These are phyloP conservation scores for Evernia prunastri DNA, from an alignment of 495 filamentous ascomycete species.

Conservation along the genomic window DNA sequence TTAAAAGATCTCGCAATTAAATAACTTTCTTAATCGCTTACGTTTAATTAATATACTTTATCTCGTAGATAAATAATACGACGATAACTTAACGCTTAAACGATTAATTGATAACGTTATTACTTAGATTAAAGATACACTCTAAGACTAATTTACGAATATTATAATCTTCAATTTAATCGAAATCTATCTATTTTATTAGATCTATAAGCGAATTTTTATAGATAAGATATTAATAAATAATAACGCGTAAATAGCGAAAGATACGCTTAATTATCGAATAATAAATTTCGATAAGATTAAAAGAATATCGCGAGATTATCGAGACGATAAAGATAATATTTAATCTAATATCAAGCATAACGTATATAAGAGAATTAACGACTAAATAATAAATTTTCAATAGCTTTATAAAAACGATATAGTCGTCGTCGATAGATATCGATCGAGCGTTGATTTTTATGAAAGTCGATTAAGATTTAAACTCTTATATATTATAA, in stretches of 20 bases:
- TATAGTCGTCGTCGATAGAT: neutral
- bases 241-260: neutral
- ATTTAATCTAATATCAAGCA: no score
- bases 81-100: no score
- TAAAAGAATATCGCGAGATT: no score
- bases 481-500: constrained; percentile 3
- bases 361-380: neutral
- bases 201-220: neutral
- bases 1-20: neutral
- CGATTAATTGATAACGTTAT: no score
- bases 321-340: no score
- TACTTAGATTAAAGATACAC: no score
- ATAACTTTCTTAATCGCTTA: no score
- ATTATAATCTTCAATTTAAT: neutral
- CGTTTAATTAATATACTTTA: no score
- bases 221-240: constrained; percentile 1
- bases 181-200: constrained; percentile 7
- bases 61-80: no score
- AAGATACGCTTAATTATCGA: neutral
- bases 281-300: no score
- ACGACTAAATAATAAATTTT: neutral
- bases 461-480: constrained; percentile 6
- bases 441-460: neutral
- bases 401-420: neutral
- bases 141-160: no score